These are phyloP conservation scores for Psidium guajava DNA, from an alignment of 345 rosid species.

Conservation along the genomic window DNA sequence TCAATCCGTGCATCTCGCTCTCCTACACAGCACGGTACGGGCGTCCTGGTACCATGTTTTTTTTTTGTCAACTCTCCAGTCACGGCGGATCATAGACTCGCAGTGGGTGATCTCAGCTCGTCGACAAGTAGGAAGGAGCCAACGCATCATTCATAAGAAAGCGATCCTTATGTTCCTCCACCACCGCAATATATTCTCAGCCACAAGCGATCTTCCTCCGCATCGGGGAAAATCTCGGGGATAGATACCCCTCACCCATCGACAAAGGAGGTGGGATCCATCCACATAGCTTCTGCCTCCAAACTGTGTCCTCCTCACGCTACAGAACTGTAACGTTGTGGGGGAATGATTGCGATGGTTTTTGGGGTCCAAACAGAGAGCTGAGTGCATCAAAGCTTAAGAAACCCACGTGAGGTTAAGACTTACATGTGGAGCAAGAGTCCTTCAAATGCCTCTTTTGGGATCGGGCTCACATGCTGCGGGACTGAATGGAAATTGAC, in stretches of 20 bases:
- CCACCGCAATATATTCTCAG: background rate
- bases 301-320: background rate
- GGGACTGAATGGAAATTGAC: background rate
- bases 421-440: background rate
- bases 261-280: background rate
- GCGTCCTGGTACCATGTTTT: background rate
- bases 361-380: background rate
- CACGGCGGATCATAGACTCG: background rate
- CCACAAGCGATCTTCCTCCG: background rate
- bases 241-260: background rate
- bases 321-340: background rate
- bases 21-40: background rate
- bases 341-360: background rate
- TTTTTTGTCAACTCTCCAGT: background rate
- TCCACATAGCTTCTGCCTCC: background rate
- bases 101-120: background rate
- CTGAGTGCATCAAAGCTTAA: background rate
- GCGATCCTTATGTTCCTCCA: background rate
- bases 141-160: background rate
- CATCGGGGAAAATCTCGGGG: background rate
- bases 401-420: background rate
- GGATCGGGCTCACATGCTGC: background rate
- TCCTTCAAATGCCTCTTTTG: background rate
- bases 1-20: background rate
- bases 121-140: background rate